Evolutionary conservation across 225 moss, liverwort and hornwort genomes (phyloP), one percentile per base, ranked within the genome.

Genomic region (Rhytidiadelphus loreus): DNA sequence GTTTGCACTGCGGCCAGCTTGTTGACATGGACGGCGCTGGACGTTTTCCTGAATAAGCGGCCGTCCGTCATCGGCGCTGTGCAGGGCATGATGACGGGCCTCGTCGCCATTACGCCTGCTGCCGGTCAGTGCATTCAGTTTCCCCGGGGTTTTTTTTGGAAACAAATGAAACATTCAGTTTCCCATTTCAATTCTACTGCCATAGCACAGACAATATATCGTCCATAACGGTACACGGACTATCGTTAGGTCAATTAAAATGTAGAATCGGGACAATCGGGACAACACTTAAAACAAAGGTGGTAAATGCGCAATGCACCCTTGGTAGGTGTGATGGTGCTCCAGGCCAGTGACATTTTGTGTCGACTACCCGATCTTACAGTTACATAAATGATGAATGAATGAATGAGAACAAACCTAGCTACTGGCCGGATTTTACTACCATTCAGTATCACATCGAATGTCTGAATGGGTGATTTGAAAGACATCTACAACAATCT

Each of bases 1-100:
- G 35, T 92, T 41, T 94, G 94, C 81, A 81, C 81, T 39, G 81
- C 81, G 33, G 33, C 61, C 81, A 82, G 81, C 48, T 63, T 82
- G 63, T 48, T 82, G 63, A 63, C 63, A 61, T 81, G 81, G 81
- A 81, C 44, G 44, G 43, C 32, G 30, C 61, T 81, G 21, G 81
- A 81, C 32, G 13, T 44, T 59, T 20, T 8, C 21, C 6, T 13
- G 33, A 44, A 44, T 44, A 32, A 23, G 81, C 13, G 41, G 4
- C 81, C 81, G 22, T 81, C 81, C 20, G 81, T 81, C 44, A 61
- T 81, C 29, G 81, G 61, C 32, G 43, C 81, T 61, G 81, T 81
- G 44, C 81, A 81, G 44, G 81, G 81, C 43, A 82, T 82, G 81
- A 82, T 82, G 81, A 82, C 81, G 46, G 82, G 63, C 62, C 82